Base-by-base conservation (phyloP, 2,329 filamentous ascomycete species). In the Penicillium glabrum region DNA sequence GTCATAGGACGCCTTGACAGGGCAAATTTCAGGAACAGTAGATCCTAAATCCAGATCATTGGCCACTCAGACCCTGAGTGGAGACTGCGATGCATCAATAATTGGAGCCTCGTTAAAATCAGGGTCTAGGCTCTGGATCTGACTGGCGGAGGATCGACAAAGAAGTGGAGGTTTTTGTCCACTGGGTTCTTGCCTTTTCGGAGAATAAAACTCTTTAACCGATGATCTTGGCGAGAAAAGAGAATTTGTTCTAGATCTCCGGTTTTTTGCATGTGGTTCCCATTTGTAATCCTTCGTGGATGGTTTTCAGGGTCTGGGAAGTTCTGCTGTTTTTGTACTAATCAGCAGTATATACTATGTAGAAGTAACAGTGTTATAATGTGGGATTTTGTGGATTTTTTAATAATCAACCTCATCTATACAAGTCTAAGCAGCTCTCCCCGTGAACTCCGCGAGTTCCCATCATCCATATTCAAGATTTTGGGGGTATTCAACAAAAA, bases 401-500 rank as follows among this genome's bases (percentile, higher is more conserved):
- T 19, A 1, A 5, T 7, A 13, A 41, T 23, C 35, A 19, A 39
- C n/a, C 39, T 41, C 39, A 14, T 9, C 46, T 51, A 60, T 58
- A 60, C 47, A 56, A 53, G 46, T 60, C 57, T 61, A 62, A 41
- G 45, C 29, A 47, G 43, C 29, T 45, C 29, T 57, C 61, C 51
- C 54, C 33, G 16, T 48, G 53, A 57, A 61, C 51, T 59, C 55
- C 60, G 23, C 11, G 44, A 48, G 39, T 46, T 54, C 43, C 46
- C 21, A 54, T 47, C 51, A 55, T 50, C 53, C 39, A 53, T 59
- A 21, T 53, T 56, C 53, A 48, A 53, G 43, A 49, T 51, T 41
- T 44, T 33, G 35, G 60, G 62, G 62, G 62, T 62, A 63, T 64
- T 61, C 53, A 61, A 54, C 45, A 57, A 48, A 58, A 37, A 54